Conservation (phyloP, 2,329 filamentous ascomycete species). For the Cladosporium sp. region DNA sequence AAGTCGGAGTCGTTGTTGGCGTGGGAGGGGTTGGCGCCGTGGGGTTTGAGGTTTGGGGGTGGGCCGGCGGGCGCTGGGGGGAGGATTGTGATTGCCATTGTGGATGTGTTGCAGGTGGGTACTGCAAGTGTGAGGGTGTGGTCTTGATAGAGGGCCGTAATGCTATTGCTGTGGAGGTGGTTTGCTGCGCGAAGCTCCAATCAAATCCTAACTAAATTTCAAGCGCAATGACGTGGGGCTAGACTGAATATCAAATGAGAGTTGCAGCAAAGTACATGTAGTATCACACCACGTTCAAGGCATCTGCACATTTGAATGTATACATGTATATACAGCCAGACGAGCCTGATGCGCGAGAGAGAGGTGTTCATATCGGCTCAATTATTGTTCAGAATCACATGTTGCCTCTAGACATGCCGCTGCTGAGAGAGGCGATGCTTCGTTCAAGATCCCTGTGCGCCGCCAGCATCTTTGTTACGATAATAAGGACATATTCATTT, state of each 20-base stretch:
- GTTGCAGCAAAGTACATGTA: neutral
- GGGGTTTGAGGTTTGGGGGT: conserved; percentile 25
- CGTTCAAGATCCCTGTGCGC: neutral
- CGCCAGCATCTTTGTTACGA: neutral
- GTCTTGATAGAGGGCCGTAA: neutral
- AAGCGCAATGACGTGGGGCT: conserved; percentile 10
- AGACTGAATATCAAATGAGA: neutral
- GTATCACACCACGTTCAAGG: conserved; percentile 2
- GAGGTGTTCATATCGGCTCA: neutral
- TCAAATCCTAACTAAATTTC: conserved; percentile 16
- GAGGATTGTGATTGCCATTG: conserved; percentile 62
- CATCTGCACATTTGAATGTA: neutral
- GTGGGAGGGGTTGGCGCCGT: conserved; percentile 33
- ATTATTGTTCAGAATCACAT: neutral
- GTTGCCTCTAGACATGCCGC: neutral
- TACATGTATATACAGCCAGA: neutral
- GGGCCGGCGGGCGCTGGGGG: conserved; percentile 48
- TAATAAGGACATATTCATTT: neutral
- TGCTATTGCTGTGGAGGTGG: neutral
- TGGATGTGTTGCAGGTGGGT: conserved; percentile 15
- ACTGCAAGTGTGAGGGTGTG: neutral
- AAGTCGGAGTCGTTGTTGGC: conserved; percentile 39
- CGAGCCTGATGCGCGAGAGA: neutral
- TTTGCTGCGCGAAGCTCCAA: conserved; percentile 4
- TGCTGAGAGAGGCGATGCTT: neutral